Evolutionary conservation across 805 yeast genomes (phyloP).

Genomic region (Ogataea saltuana): DNA sequence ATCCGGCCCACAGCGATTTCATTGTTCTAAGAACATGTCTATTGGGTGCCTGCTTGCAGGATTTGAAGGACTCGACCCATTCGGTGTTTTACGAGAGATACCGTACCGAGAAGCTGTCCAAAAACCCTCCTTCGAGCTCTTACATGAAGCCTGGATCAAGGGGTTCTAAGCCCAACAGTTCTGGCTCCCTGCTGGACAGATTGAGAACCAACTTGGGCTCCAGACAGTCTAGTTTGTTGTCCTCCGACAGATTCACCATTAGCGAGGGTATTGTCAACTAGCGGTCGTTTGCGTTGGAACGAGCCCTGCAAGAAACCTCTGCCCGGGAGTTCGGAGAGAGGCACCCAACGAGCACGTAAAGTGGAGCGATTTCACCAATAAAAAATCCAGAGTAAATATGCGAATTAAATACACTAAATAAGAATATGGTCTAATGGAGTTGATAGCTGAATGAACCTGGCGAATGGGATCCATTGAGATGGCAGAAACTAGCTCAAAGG

Average conservation of each 20-base stretch:
- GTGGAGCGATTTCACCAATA: too few relatives aligned
- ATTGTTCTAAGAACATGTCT: slow-evolving; percentile 71
- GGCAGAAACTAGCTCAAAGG: too few relatives aligned
- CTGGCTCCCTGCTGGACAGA: slow-evolving; percentile 27
- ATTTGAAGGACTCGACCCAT: slow-evolving; percentile 73
- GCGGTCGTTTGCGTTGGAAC: too few relatives aligned
- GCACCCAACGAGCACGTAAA: too few relatives aligned
- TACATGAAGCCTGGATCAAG: slow-evolving; percentile 17
- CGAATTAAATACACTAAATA: too few relatives aligned
- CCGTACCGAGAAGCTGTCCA: slow-evolving; percentile 50
- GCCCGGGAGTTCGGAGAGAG: too few relatives aligned
- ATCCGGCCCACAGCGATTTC: slow-evolving; percentile 79
- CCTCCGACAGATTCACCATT: slow-evolving; percentile 20
- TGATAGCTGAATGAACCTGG: too few relatives aligned
- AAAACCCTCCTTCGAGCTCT: slow-evolving; percentile 15
- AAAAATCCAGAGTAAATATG: too few relatives aligned
- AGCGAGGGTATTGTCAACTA: slow-evolving; percentile 19
- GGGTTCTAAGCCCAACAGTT: slow-evolving; percentile 22
- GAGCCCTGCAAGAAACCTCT: too few relatives aligned
- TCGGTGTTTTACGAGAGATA: slow-evolving; percentile 74
- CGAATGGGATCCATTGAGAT: too few relatives aligned
- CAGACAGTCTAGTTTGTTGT: slow-evolving; percentile 25
- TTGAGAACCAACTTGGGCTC: slow-evolving; percentile 24
- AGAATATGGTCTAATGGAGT: too few relatives aligned
- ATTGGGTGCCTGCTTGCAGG: slow-evolving; percentile 78